Percentiles rank a stretch among this genome's conserved stretches.
Evolutionary conservation across 495 filamentous ascomycete genomes (phyloP).

Genomic region (Penicillium verhagenii): DNA sequence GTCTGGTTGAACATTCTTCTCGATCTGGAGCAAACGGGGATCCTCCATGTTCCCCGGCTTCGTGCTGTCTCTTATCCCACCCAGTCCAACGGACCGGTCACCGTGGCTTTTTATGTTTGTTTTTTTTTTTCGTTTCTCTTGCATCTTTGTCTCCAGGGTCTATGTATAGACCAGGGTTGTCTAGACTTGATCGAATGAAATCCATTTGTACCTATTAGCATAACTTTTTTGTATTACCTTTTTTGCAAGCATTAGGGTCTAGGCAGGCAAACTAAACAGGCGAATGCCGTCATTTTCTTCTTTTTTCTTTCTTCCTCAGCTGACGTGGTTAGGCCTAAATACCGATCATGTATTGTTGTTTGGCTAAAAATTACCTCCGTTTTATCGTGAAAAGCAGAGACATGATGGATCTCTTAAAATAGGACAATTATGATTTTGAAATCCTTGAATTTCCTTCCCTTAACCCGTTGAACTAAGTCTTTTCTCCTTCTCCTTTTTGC

Average conservation of each 20-base stretch:
- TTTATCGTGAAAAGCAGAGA: too few relatives aligned
- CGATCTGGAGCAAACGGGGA: constrained; percentile 9
- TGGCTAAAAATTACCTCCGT: too few relatives aligned
- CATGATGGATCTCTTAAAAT: neutral
- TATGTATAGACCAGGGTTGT: neutral
- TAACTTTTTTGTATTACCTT: too few relatives aligned
- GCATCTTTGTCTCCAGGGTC: too few relatives aligned
- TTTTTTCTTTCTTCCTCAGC: neutral
- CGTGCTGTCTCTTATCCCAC: constrained; percentile 5
- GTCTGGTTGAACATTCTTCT: constrained; percentile 6
- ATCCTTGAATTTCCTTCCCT: neutral
- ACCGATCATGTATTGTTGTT: neutral
- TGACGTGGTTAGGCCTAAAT: constrained; percentile 3
- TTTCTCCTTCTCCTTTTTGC: neutral
- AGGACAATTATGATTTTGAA: neutral
- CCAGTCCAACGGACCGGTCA: constrained; percentile 28
- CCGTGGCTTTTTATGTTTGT: constrained; percentile 9
- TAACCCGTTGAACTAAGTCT: neutral
- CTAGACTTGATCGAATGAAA: neutral
- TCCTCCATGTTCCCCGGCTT: constrained; percentile 15
- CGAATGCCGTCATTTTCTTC: neutral
- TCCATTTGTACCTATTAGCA: too few relatives aligned
- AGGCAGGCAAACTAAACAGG: neutral
- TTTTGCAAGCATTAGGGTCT: neutral
- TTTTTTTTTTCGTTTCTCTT: neutral